These are phyloP conservation scores for Cladophialophora chaetospira DNA, from an alignment of 2,329 filamentous ascomycete species.

Conservation along the genomic window DNA sequence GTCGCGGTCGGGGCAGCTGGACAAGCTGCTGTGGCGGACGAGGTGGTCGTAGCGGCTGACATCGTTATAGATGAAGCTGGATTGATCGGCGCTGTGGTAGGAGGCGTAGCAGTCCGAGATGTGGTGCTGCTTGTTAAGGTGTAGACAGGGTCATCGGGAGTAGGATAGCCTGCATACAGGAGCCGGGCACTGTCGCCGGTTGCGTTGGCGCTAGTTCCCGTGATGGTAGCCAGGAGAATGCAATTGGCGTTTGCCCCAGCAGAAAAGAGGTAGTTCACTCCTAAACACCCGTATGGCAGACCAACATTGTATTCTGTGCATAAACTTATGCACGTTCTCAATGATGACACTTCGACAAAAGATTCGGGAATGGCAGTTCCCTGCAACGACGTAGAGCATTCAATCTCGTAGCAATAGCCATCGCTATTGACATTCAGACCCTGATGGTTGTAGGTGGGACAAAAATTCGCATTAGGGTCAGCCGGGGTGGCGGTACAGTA, in stretches of 20 bases:
- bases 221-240: conserved; percentile 18
- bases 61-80: conserved; percentile 3
- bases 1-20: conserved; percentile 15
- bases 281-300: conserved; percentile 27
- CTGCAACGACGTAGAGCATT: conserved; percentile 22
- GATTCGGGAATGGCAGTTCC: conserved; percentile 19
- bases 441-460: conserved; percentile 27
- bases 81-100: not conserved
- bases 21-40: conserved; percentile 6
- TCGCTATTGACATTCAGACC: conserved; percentile 27
- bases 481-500: conserved; percentile 21
- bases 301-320: conserved; percentile 29
- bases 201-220: conserved; percentile 9
- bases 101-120: not conserved
- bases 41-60: conserved; percentile 6
- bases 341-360: conserved; percentile 14
- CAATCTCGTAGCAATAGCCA: conserved; percentile 26
- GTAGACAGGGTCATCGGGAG: conserved; percentile 18
- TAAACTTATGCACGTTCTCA: conserved; percentile 20
- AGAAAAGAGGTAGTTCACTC: conserved; percentile 19
- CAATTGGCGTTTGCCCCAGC: conserved; percentile 21
- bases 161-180: conserved; percentile 25
- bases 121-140: conserved; percentile 7
- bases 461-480: conserved; percentile 19
- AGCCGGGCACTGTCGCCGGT: conserved; percentile 19